Evolutionary conservation across 192 early-diverging fungal species (phyloP).

Genomic region (Dissophora globulifera): DNA sequence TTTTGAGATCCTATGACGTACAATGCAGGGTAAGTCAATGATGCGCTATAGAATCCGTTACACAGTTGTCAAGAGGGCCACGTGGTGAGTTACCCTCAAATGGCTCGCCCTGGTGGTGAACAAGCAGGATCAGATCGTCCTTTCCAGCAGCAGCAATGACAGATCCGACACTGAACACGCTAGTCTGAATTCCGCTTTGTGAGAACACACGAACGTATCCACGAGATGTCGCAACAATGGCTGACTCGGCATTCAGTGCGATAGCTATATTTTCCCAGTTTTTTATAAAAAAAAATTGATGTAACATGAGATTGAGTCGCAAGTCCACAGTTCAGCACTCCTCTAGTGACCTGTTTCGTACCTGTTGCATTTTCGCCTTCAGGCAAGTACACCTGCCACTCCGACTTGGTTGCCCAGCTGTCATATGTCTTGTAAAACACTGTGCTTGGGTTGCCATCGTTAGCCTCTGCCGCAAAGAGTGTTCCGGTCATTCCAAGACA

Average conservation of each 20-base stretch:
- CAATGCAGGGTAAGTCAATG: not conserved
- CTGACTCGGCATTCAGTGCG: constrained; percentile 73
- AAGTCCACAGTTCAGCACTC: too few species aligned
- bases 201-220: constrained; percentile 85
- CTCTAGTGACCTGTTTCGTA: constrained; percentile 15
- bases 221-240: constrained; percentile 76
- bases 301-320: too few species aligned
- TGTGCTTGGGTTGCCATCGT: constrained; percentile 62
- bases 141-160: constrained; percentile 53
- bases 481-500: constrained; percentile 76
- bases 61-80: too few species aligned
- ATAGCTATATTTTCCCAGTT: too few species aligned
- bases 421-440: constrained; percentile 80
- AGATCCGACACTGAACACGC: constrained; percentile 73
- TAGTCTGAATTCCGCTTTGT: constrained; percentile 80
- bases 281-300: too few species aligned
- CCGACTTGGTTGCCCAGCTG: constrained; percentile 73
- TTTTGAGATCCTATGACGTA: constrained; percentile 55
- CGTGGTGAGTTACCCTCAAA: constrained; percentile 45
- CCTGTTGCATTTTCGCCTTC: constrained; percentile 73
- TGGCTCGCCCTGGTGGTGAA: constrained; percentile 45
- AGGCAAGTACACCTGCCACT: constrained; percentile 81
- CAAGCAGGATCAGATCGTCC: constrained; percentile 55
- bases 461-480: constrained; percentile 72
- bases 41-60: too few species aligned